Evolutionary conservation across 495 filamentous ascomycete genomes (phyloP).

Genomic region (Aspergillus baeticus): DNA sequence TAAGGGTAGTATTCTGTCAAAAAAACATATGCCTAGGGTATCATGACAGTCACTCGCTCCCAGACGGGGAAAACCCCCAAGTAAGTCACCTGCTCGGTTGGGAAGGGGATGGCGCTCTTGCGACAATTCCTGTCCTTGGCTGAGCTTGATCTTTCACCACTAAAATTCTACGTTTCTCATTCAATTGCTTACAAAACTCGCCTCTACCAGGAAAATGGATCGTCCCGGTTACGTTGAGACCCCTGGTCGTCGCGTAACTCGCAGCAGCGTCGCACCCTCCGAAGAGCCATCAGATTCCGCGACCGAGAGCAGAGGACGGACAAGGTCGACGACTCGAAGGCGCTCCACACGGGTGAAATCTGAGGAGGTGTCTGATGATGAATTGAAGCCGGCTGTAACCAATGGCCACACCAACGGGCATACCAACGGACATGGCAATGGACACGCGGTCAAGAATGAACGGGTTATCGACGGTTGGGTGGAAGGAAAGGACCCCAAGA

Average conservation of each 20-base stretch:
- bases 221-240: conserved; percentile 59
- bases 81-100: conserved; percentile 32
- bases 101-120: conserved; percentile 14
- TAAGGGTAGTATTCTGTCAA: not conserved
- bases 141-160: not conserved
- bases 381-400: conserved; percentile 23
- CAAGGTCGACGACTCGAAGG: conserved; percentile 34
- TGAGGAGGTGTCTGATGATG: conserved; percentile 28
- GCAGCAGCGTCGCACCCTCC: conserved; percentile 39
- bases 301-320: conserved; percentile 16
- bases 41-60: conserved; percentile 48
- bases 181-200: conserved; percentile 1
- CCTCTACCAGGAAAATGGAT: conserved; percentile 50
- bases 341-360: conserved; percentile 32
- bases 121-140: conserved; percentile 6
- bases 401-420: conserved; percentile 41
- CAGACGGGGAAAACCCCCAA: conserved; percentile 52
- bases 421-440: not conserved
- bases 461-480: conserved; percentile 64
- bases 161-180: not conserved
- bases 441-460: conserved; percentile 27
- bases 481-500: conserved; percentile 67
- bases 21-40: conserved; percentile 25
- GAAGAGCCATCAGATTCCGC: conserved; percentile 36
- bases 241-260: conserved; percentile 45